Evolutionary conservation across 2,329 filamentous ascomycete genomes (phyloP).

Genomic region (Chrysoporthe deuterocubensis): DNA sequence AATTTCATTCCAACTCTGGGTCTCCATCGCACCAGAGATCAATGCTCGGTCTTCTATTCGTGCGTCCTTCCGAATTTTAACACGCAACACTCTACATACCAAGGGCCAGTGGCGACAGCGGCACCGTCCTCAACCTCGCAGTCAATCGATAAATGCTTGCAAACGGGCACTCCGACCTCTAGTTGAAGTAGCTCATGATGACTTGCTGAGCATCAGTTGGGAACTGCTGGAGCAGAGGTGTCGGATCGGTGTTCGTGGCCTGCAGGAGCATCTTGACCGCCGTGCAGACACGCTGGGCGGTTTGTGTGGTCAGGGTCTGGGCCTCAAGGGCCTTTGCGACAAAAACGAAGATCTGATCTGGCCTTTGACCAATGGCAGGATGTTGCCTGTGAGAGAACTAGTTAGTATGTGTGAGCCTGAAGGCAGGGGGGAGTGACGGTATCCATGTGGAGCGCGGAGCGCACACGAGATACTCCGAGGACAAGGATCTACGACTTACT

Average conservation of each 20-base stretch:
- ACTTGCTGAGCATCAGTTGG: conserved; percentile 79
- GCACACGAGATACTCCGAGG: neutral
- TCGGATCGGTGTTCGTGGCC: conserved; percentile 74
- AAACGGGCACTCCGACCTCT: conserved; percentile 34
- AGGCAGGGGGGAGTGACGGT: neutral
- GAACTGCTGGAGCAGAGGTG: conserved; percentile 75
- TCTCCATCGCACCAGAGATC: neutral
- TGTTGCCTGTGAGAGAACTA: conserved; percentile 69
- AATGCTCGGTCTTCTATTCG: neutral
- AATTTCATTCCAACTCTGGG: neutral
- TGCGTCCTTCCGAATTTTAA: neutral
- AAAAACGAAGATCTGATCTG: conserved; percentile 80
- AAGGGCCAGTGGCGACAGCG: conserved; percentile 13
- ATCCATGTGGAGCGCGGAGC: conserved; percentile 1
- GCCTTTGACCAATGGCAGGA: conserved; percentile 76
- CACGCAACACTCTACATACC: neutral
- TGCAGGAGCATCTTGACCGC: conserved; percentile 80
- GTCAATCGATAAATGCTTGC: neutral
- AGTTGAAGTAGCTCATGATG: conserved; percentile 79
- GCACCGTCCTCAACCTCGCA: neutral
- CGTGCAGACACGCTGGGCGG: conserved; percentile 74
- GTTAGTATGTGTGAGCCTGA: conserved; percentile 18
- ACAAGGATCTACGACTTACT: conserved; percentile 65
- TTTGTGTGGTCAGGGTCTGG: conserved; percentile 85
- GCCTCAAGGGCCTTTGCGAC: conserved; percentile 89